Percentiles rank a stretch among this genome's conserved stretches.
phyloP scores from a whole-genome alignment of 805 yeast species.

The Suhomyces sp. region DNA sequence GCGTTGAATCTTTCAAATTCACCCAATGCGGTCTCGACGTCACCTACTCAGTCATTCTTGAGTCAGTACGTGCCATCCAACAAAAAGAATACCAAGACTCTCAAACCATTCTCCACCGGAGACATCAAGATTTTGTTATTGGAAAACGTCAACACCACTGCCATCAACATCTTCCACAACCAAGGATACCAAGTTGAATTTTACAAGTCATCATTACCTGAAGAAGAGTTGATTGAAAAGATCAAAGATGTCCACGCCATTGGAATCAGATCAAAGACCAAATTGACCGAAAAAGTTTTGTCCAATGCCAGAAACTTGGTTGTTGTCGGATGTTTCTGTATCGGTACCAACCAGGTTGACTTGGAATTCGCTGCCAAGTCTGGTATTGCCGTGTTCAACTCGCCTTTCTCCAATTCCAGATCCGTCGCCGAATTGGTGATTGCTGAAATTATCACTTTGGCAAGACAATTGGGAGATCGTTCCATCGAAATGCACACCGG shows the following conservation, averaged over 20 bases:
- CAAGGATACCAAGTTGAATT: constrained; percentile 98
- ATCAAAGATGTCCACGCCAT: constrained; percentile 92
- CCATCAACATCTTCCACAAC: constrained; percentile 74
- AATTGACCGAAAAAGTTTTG: constrained; percentile 74
- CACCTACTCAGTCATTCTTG: constrained; percentile 77
- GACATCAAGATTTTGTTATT: constrained; percentile 88
- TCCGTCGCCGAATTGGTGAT: constrained; percentile 97
- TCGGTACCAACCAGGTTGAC: constrained; percentile 98
- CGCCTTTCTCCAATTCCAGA: constrained; percentile 97
- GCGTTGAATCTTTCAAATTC: constrained; percentile 55
- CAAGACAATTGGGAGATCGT: constrained; percentile 96
- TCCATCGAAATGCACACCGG: constrained; percentile 95
- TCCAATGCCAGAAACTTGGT: constrained; percentile 86
- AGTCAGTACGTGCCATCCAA: constrained; percentile 49
- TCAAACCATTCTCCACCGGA: constrained; percentile 94
- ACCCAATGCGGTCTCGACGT: constrained; percentile 70
- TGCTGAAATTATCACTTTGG: constrained; percentile 89
- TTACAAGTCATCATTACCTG: constrained; percentile 83
- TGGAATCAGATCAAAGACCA: constrained; percentile 97
- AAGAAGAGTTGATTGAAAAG: constrained; percentile 91
- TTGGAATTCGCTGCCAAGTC: constrained; percentile 84
- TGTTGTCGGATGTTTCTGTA: constrained; percentile 96
- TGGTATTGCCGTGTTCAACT: constrained; percentile 96
- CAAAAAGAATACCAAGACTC: constrained; percentile 58
- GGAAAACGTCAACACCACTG: constrained; percentile 93